Conservation (phyloP, 2,329 filamentous ascomycete species). For the Exophiala sp. region DNA sequence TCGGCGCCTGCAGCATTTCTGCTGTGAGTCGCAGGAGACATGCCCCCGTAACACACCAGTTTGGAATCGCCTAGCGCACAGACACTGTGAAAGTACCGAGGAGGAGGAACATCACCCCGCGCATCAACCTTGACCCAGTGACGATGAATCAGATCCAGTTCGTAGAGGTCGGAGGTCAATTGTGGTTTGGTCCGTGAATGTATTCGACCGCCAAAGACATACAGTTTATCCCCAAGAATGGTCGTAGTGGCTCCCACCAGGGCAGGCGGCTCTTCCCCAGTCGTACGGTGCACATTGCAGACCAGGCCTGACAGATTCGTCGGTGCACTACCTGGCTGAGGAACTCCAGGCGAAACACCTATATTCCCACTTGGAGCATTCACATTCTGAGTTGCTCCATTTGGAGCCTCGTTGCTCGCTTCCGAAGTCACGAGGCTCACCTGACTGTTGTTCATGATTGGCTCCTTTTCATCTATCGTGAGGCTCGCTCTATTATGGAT, state of each 20-base stretch:
- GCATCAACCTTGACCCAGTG: conserved; percentile 91
- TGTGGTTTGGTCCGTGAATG: conserved; percentile 77
- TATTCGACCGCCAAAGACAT: conserved; percentile 89
- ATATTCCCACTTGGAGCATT: conserved; percentile 16
- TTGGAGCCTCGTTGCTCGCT: conserved; percentile 23
- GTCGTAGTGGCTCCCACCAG: conserved; percentile 94
- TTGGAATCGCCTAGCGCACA: conserved; percentile 91
- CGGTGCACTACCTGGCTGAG: conserved; percentile 37
- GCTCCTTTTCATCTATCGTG: neutral
- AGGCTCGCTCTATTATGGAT: conserved; percentile 1
- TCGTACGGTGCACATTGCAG: conserved; percentile 71
- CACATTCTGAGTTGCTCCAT: conserved; percentile 11
- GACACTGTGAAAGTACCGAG: conserved; percentile 95
- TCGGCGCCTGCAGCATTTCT: conserved; percentile 38
- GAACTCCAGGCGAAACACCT: conserved; percentile 16
- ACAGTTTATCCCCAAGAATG: conserved; percentile 88
- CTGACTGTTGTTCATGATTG: conserved; percentile 28
- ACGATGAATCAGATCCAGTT: conserved; percentile 80
- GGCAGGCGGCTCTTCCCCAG: conserved; percentile 82
- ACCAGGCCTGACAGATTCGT: conserved; percentile 61
- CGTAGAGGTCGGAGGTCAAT: conserved; percentile 84
- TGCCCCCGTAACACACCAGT: conserved; percentile 94
- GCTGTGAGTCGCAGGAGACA: conserved; percentile 63
- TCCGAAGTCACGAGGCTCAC: conserved; percentile 28
- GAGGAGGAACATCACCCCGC: conserved; percentile 76